Evolutionary conservation across 495 filamentous ascomycete genomes (phyloP).

Genomic region (Talaromyces liani): DNA sequence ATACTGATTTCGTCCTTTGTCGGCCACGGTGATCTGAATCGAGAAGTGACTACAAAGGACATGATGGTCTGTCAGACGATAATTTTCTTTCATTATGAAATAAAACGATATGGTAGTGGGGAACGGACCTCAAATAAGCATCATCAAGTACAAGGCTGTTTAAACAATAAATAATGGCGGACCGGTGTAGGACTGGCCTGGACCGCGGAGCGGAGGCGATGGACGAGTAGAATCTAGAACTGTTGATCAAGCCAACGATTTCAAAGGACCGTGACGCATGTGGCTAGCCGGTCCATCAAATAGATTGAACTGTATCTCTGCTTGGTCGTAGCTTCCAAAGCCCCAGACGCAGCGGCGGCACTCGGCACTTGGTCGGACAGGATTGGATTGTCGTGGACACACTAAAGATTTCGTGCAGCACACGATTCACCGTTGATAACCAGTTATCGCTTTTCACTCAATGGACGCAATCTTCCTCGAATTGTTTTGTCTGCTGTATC

Average conservation of each 20-base stretch:
- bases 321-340: neutral
- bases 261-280: neutral
- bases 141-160: neutral
- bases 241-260: conserved; percentile 1
- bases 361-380: neutral
- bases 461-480: neutral
- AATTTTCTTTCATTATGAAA: neutral
- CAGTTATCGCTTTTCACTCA: neutral
- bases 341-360: neutral
- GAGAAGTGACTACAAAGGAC: conserved; percentile 4
- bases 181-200: conserved; percentile 2
- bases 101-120: neutral
- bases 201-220: neutral
- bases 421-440: neutral
- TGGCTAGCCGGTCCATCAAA: neutral
- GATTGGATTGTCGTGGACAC: neutral
- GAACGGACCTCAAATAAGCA: conserved; percentile 6
- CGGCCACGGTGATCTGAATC: conserved; percentile 6
- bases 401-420: conserved; percentile 3
- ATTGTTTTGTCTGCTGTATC: neutral
- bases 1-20: neutral
- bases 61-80: conserved; percentile 1
- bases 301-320: neutral
- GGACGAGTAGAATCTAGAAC: neutral
- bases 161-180: neutral